Percentiles rank a stretch among this genome's conserved stretches.
These are phyloP conservation scores for Shiraia sp. DNA, from an alignment of 2,329 filamentous ascomycete genomes.

Conservation along the genomic window DNA sequence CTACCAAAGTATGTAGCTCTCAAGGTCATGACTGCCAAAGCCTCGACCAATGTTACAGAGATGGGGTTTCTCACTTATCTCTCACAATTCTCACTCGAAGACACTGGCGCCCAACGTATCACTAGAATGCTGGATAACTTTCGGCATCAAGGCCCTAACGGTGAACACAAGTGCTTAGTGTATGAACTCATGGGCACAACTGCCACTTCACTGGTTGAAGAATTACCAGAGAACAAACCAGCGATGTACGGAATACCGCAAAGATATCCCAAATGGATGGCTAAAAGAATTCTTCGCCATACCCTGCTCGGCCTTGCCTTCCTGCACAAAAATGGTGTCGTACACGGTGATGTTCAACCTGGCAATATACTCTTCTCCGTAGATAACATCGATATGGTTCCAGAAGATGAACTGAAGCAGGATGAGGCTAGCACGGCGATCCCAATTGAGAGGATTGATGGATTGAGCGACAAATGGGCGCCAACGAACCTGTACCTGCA, in stretches of 20 bases:
- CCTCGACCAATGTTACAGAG: constrained; percentile 3
- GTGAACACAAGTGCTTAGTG: constrained; percentile 10
- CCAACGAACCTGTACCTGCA: constrained; percentile 32
- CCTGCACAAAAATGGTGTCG: constrained; percentile 47
- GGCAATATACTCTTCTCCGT: constrained; percentile 46
- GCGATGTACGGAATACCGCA: constrained; percentile 10
- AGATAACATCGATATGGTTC: constrained; percentile 26
- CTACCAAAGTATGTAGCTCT: constrained; percentile 13
- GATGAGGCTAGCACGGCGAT: constrained; percentile 19
- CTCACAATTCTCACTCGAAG: constrained; percentile 3
- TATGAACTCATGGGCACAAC: constrained; percentile 11
- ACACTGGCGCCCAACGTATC: constrained; percentile 4
- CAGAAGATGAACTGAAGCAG: constrained; percentile 23
- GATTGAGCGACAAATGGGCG: constrained; percentile 35
- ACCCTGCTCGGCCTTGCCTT: constrained; percentile 42
- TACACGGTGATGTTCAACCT: constrained; percentile 48
- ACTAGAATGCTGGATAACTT: constrained; percentile 6
- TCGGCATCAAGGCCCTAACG: constrained; percentile 10
- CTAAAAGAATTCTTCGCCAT: constrained; percentile 41
- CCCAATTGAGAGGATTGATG: constrained; percentile 23
- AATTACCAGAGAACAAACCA: constrained; percentile 15
- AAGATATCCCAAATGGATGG: constrained; percentile 29
- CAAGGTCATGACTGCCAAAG: constrained; percentile 14
- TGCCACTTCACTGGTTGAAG: constrained; percentile 11
- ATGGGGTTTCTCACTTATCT: constrained; percentile 7